Evolutionary conservation across 1,139 yeast species (phyloP), one percentile per base, ranked within the genome.

Genomic region (Meyerozyma elateridarum): DNA sequence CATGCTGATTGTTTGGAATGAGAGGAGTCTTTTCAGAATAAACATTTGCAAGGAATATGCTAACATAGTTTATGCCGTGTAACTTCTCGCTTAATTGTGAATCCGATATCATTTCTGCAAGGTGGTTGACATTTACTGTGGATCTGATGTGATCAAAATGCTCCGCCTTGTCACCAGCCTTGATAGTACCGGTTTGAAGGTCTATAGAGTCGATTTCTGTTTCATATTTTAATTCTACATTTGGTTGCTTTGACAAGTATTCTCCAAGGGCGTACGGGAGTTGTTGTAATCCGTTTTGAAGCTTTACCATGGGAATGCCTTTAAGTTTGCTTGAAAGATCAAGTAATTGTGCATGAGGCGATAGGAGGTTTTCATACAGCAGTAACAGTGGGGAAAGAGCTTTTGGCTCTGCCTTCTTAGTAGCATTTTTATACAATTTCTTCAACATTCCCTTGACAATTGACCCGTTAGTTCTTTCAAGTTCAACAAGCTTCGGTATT

Each of bases 381-480:
- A 33, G 30, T 26, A 56, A 54, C 6, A 37, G 35, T 2, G 37
- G 30, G 1, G 60, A 44, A 8, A 60, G 32, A 27, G 27, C 24
- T 11, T 31, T 9, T 8, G 26, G 28, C 25, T 32, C 31, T 30
- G 6, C 8, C 22, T 15, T 31, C 31, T 38, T 44, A 39, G 37
- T 32, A 32, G 35, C 31, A 36, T 38, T 35, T 20, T 26, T 32
- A 27, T 25, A 31, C 33, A 46, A 12, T 19, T 42, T 41, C 26
- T 44, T 41, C 3, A 57, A 15, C 42, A 59, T 40, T 3, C 60
- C 52, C 34, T 64, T 70, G 0, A 76, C 44, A 3, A 85, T 54
- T 1, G 88, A 79, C 0, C 88, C 85, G 40, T 75, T 60, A 6
- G 70, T 54, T n/a, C 59, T 49, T 51, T 85, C 96, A 33, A 76